Evolutionary conservation across 176 grass and related monocot species (phyloP).

Genomic region (Lolium perenne): DNA sequence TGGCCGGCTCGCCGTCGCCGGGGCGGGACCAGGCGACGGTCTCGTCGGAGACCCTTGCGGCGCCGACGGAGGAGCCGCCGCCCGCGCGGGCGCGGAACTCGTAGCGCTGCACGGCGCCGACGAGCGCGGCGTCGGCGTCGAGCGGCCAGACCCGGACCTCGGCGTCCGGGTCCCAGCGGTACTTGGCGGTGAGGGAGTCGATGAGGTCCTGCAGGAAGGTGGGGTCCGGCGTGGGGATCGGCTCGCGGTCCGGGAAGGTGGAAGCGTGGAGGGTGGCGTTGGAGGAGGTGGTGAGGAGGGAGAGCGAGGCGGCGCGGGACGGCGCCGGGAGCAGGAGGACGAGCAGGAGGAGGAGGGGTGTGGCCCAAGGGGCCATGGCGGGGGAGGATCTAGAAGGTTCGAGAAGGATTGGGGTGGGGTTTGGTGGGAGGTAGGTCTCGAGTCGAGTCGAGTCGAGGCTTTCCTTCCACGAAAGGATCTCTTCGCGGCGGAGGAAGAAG

Average conservation of each 20-base stretch:
- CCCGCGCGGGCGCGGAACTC: constrained; percentile 68
- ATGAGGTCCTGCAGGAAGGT: constrained; percentile 71
- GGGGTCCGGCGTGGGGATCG: background rate
- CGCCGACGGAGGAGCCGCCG: constrained; percentile 32
- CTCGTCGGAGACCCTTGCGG: constrained; percentile 57
- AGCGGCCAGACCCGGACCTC: constrained; percentile 66
- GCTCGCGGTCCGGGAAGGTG: constrained; percentile 27
- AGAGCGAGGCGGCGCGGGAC: constrained; percentile 9
- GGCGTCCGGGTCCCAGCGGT: constrained; percentile 67
- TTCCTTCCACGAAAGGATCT: constrained; percentile 42
- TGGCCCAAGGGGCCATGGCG: constrained; percentile 19
- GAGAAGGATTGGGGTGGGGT: constrained; percentile 27
- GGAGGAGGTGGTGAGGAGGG: constrained; percentile 24
- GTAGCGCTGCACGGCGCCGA: constrained; percentile 61
- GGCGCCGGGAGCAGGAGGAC: background rate
- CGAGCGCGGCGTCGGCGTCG: constrained; percentile 46
- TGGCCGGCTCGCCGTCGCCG: constrained; percentile 18
- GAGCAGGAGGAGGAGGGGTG: constrained; percentile 29
- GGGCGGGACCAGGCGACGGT: constrained; percentile 55
- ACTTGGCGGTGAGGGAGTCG: constrained; percentile 65
- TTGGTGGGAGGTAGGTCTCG: constrained; percentile 38
- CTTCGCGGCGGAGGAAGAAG: constrained; percentile 31
- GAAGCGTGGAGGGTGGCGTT: constrained; percentile 35
- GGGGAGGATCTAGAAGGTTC: constrained; percentile 36
- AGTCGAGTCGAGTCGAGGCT: constrained; percentile 6